Conservation (phyloP, 768 basidiomycete species). For the Amanita inopinata region DNA sequence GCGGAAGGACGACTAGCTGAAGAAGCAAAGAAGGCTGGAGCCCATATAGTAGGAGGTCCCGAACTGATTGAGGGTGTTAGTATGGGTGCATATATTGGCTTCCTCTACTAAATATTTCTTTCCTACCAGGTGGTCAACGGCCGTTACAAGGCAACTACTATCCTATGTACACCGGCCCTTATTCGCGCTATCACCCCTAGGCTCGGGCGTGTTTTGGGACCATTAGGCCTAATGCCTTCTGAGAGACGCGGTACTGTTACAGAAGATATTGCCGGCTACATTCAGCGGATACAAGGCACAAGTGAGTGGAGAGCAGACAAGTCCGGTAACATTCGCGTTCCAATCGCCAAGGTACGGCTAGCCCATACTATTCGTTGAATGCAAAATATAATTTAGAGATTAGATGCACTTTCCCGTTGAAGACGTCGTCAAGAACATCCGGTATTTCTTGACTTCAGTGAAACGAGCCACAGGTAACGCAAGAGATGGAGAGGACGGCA, state of each 20-base stretch:
- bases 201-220: slow-evolving; percentile 72
- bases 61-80: slow-evolving; percentile 83
- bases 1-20: slow-evolving; percentile 79
- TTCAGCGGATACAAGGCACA: slow-evolving; percentile 69
- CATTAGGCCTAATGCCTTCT: slow-evolving; percentile 92
- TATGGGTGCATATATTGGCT: too few relatives aligned
- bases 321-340: slow-evolving; percentile 71
- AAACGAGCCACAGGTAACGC: slow-evolving; percentile 67
- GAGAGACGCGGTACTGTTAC: slow-evolving; percentile 91
- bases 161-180: slow-evolving; percentile 75
- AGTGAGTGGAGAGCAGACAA: slow-evolving; percentile 94
- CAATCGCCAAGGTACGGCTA: slow-evolving; percentile 61
- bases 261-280: slow-evolving; percentile 76
- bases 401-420: slow-evolving; percentile 68
- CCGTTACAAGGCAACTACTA: slow-evolving; percentile 69
- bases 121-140: slow-evolving; percentile 56
- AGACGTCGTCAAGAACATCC: slow-evolving; percentile 72
- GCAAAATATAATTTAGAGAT: not conserved
- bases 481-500: slow-evolving; percentile 42
- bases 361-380: slow-evolving; percentile 4
- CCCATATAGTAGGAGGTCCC: slow-evolving; percentile 81
- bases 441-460: slow-evolving; percentile 64
- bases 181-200: slow-evolving; percentile 70
- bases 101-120: slow-evolving; percentile 1
- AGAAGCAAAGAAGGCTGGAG: slow-evolving; percentile 80